phyloP scores from a whole-genome alignment of 2,329 filamentous ascomycete species.

The Biscogniauxia mediterranea region DNA sequence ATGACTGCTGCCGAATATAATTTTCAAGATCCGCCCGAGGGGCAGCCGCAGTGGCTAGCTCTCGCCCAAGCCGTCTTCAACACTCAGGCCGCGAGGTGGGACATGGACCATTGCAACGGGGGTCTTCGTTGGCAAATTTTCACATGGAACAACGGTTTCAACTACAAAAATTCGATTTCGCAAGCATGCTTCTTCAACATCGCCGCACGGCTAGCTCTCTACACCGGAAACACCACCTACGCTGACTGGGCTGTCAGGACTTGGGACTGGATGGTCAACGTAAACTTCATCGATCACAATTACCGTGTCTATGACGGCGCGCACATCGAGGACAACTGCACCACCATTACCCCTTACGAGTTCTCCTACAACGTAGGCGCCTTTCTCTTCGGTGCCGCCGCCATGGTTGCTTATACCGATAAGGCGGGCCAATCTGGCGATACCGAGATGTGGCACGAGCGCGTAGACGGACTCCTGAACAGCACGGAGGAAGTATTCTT shows the following conservation, averaged over 20 bases:
- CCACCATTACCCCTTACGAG: slow-evolving; percentile 56
- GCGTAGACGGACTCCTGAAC: slow-evolving; percentile 56
- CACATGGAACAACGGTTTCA: slow-evolving; percentile 75
- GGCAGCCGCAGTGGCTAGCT: slow-evolving; percentile 65
- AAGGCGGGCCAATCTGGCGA: slow-evolving; percentile 29
- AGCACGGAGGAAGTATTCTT: slow-evolving; percentile 56
- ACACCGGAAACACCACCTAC: slow-evolving; percentile 76
- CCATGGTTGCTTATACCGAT: slow-evolving; percentile 64
- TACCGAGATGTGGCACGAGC: slow-evolving; percentile 53
- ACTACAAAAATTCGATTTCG: slow-evolving; percentile 70
- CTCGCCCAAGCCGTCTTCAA: slow-evolving; percentile 81
- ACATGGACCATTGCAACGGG: slow-evolving; percentile 64
- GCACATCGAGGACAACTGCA: slow-evolving; percentile 56
- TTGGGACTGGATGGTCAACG: slow-evolving; percentile 65
- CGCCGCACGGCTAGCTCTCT: slow-evolving; percentile 67
- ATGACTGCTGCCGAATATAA: slow-evolving; percentile 70
- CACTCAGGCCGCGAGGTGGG: slow-evolving; percentile 73
- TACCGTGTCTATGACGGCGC: slow-evolving; percentile 65
- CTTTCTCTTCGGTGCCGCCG: slow-evolving; percentile 64
- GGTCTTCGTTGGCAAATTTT: slow-evolving; percentile 86
- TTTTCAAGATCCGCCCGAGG: slow-evolving; percentile 57
- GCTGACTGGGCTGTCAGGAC: slow-evolving; percentile 71
- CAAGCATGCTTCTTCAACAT: slow-evolving; percentile 63
- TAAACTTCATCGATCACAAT: slow-evolving; percentile 57
- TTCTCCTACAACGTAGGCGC: slow-evolving; percentile 70